Base-by-base conservation (phyloP, 108 stramenopile genomes). In the Cyclotella cryptica region DNA sequence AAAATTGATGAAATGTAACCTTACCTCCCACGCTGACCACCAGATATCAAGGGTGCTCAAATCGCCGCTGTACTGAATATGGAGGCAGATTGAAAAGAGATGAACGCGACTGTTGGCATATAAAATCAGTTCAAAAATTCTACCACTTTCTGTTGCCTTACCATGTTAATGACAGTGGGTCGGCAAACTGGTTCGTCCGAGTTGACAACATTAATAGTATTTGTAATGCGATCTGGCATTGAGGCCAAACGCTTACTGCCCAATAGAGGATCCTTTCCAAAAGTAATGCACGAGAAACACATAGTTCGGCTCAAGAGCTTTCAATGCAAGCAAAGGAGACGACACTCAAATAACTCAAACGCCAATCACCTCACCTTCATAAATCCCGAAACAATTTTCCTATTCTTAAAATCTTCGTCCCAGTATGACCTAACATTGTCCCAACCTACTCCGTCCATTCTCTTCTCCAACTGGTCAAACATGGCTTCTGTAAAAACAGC, bases 151-250 rank as follows among this genome's bases (percentile, higher is more conserved):
- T 43, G 46, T 46, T 27, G 1, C 4, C 66, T 47, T 46, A 66
- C 66, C 95, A 97, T 97, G 81, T 97, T 98, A 72, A 98, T 98
- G 17, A 97, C 94, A 29, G 97, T 97, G 21, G 97, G 97, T 14
- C 97, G 91, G 66, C 77, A 94, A 11, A 92, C 87, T 29, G 84
- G 81, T 18, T 79, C 83, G 21, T 86, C 85, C 2, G 78, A 74
- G 18, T 72, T 79, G 27, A 87, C 85, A 39, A 92, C 79, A 67
- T 89, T 93, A 64, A 98, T 95, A 0, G 96, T 96, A 78, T 98
- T 98, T 18, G 97, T 98, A 46, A 96, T 93, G 24, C 97, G 91
- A 77, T 98, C 97, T 7, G 88, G 97, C 97, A 98, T 98, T 71
- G 92, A 93, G 28, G 95, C 94, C 68, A 98, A 74, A 29, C 97